A percentile compares a stretch with the other conserved stretches of the same genome.
phyloP scores from a whole-genome alignment of 2,329 filamentous ascomycete species.

The Mariannaea elegans region DNA sequence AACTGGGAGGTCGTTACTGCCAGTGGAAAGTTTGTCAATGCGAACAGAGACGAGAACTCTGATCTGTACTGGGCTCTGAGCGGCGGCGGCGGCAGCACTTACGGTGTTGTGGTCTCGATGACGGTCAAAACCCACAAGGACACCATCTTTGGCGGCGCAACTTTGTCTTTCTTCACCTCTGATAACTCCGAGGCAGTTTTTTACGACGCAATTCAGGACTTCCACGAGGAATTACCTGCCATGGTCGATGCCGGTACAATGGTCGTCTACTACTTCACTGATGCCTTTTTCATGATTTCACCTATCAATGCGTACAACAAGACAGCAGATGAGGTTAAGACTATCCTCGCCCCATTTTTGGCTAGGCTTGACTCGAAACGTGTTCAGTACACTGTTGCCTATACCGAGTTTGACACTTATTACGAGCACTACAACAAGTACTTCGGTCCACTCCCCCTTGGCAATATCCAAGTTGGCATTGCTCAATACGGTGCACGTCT shows the following conservation, averaged over 20 bases:
- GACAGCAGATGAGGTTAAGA: constrained; percentile 50
- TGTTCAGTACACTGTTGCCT: constrained; percentile 26
- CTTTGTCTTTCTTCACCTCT: constrained; percentile 51
- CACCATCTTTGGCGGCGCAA: constrained; percentile 52
- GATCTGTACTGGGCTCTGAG: constrained; percentile 71
- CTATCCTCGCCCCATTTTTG: constrained; percentile 50
- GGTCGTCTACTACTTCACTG: constrained; percentile 58
- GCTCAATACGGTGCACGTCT: constrained; percentile 43
- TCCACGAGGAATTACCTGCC: constrained; percentile 51
- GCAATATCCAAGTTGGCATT: constrained; percentile 44
- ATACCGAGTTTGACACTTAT: constrained; percentile 33
- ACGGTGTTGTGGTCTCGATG: constrained; percentile 63
- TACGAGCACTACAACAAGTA: constrained; percentile 56
- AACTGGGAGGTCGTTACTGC: constrained; percentile 63
- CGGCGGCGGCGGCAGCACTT: constrained; percentile 68
- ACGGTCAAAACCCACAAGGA: constrained; percentile 57
- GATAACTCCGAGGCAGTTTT: constrained; percentile 50
- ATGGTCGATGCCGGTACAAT: constrained; percentile 61
- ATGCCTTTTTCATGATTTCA: constrained; percentile 50
- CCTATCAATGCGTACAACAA: constrained; percentile 57
- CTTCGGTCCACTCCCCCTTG: constrained; percentile 50
- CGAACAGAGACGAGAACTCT: constrained; percentile 54
- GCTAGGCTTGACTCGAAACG: constrained; percentile 21
- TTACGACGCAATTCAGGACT: constrained; percentile 59
- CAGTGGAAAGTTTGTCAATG: constrained; percentile 55